phyloP scores from a whole-genome alignment of 192 early-diverging fungal genomes.

The Podila horticola region DNA sequence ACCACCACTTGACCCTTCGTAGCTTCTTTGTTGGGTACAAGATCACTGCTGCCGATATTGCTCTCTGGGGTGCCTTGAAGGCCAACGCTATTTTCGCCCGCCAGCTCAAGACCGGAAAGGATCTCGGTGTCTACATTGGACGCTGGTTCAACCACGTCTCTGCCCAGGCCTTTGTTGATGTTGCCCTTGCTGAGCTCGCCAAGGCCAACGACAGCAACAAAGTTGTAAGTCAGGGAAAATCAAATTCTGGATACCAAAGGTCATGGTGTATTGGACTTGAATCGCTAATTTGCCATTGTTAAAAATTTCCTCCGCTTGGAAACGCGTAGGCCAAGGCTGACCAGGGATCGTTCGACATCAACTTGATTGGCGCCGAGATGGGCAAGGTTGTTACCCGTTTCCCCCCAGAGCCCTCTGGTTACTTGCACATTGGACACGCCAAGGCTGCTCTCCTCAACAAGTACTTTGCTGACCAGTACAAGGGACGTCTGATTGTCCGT shows the following conservation, averaged over 20 bases:
- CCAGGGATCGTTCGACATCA: conserved; percentile 95
- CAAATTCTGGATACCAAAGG: too few relatives aligned
- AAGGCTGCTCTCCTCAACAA: conserved; percentile 99
- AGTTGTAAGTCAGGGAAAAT: conserved; percentile 25
- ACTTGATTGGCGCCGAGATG: conserved; percentile 76
- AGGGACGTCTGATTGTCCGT: conserved; percentile 93
- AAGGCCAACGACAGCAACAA: conserved; percentile 62
- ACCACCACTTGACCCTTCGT: conserved; percentile 86
- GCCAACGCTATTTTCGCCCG: conserved; percentile 79
- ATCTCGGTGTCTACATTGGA: conserved; percentile 74
- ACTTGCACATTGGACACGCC: conserved; percentile 99
- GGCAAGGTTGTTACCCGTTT: conserved; percentile 97
- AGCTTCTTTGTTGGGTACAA: conserved; percentile 85
- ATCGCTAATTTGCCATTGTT: not conserved
- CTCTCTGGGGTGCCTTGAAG: conserved; percentile 88
- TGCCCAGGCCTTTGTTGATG: conserved; percentile 63
- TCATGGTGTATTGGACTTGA: too few relatives aligned
- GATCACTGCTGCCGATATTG: conserved; percentile 82
- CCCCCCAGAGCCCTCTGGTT: conserved; percentile 98
- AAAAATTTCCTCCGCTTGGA: not conserved
- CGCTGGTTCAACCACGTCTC: conserved; percentile 86
- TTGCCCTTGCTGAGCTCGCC: conserved; percentile 57
- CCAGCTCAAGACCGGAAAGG: conserved; percentile 80
- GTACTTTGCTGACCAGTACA: conserved; percentile 91
- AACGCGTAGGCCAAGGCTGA: conserved; percentile 51